These are phyloP conservation scores for Rhynchospora tenuis DNA, from an alignment of 176 grass and related monocot genomes.

Conservation along the genomic window DNA sequence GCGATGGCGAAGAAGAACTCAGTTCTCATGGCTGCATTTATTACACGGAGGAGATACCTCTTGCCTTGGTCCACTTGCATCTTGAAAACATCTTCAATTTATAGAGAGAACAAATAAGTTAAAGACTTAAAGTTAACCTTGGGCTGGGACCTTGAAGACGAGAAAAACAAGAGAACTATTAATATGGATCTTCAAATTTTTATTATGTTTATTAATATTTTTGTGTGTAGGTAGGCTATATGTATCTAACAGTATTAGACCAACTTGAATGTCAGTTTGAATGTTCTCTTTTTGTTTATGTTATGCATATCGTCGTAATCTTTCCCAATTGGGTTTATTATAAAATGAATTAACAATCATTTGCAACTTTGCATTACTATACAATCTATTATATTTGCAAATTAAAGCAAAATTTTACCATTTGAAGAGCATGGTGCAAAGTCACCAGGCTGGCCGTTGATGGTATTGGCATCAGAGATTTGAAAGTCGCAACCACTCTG, in stretches of 20 bases:
- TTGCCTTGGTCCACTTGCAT: constrained; percentile 29
- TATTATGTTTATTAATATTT: no score
- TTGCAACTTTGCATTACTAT: background rate
- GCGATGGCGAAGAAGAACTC: constrained; percentile 45
- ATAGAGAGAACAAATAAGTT: no score
- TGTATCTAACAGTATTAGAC: no score
- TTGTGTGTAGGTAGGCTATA: no score
- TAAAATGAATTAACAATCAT: background rate
- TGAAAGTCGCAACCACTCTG: constrained; percentile 35
- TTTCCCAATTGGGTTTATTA: no score
- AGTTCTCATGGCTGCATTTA: constrained; percentile 40
- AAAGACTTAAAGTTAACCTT: no score
- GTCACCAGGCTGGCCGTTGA: constrained; percentile 44
- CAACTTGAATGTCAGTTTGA: no score
- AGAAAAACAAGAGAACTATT: no score
- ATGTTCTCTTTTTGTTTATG: no score
- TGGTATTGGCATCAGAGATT: constrained; percentile 48
- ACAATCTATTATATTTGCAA: constrained; percentile 28
- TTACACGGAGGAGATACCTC: constrained; percentile 40
- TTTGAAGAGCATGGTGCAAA: constrained; percentile 14
- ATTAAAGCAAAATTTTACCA: background rate
- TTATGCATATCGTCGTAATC: no score
- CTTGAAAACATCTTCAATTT: constrained; percentile 7
- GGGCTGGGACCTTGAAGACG: no score
- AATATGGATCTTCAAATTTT: no score